Conservation (phyloP, 495 filamentous ascomycete species). For the Aeminium ludgeri region DNA sequence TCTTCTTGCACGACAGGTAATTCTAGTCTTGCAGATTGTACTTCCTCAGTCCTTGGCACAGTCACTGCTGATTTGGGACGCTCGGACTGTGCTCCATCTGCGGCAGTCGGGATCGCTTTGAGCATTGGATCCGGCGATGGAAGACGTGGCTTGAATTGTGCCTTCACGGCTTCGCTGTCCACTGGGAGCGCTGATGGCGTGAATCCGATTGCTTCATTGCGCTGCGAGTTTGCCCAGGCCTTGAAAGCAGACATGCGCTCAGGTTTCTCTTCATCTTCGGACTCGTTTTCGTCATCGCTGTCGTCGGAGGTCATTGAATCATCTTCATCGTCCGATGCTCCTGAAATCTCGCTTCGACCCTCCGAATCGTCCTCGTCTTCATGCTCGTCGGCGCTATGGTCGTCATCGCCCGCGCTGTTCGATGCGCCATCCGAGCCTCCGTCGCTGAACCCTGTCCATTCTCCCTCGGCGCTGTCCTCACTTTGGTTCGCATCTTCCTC, state of each 20-base stretch:
- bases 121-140: constrained; percentile 62
- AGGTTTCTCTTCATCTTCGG: constrained; percentile 15
- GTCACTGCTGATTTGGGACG: constrained; percentile 7
- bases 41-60: constrained; percentile 48
- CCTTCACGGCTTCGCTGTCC: neutral
- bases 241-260: constrained; percentile 64
- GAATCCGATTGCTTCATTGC: constrained; percentile 58
- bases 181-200: constrained; percentile 26
- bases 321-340: constrained; percentile 19
- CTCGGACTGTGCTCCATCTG: constrained; percentile 19
- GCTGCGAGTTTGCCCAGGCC: constrained; percentile 71
- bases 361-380: constrained; percentile 14
- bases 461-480: constrained; percentile 13
- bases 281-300: neutral
- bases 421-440: neutral
- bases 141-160: constrained; percentile 42
- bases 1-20: constrained; percentile 88
- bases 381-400: constrained; percentile 2
- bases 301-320: constrained; percentile 24
- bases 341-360: constrained; percentile 12
- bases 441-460: constrained; percentile 42
- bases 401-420: neutral
- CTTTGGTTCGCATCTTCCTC: constrained; percentile 16
- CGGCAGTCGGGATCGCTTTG: constrained; percentile 46
- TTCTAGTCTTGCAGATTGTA: constrained; percentile 60